Base-by-base conservation (phyloP, 148 eudicot genomes). In the Fagopyrum homotropicum region DNA sequence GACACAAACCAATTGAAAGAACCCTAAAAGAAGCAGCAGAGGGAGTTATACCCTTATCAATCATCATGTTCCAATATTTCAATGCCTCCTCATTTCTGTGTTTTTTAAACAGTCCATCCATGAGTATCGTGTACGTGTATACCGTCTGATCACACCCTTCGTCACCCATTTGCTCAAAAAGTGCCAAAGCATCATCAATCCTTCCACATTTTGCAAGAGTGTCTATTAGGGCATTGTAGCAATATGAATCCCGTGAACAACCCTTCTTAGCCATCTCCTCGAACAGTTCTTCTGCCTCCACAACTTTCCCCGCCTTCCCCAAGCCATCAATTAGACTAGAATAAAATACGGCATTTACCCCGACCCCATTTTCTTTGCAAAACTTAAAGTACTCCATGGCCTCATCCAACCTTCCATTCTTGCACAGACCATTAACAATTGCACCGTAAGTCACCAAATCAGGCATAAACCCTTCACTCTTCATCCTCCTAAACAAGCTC, bases 131-230 rank as follows among this genome's bases (percentile, higher is more conserved):
- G 82, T 88, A 94, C n/a, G 98, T 86, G 77, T 90, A 94, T 26
- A 94, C 97, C 12, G 98, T 94, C 73, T 88, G 97, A 80, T 86
- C 90, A 81, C 98, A 94, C 5, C 91, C 98, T 82, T 95, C 98
- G 43, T 73, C 78, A 73, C 87, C 92, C 98, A 95, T 95, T 80
- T 85, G 87, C 72, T 80, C 57, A 74, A 85, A 92, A 26, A 88
- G 84, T 7, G 52, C 75, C 70, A 94, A 75, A 22, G 97, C 97
- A 80, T 91, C 91, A 51, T 90, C 91, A 15, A 88, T 80, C 85
- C 80, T 86, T 52, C 88, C 88, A 70, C 61, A 75, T 78, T 91
- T 94, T 14, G 83, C 82, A 48, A 87, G 78, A 15, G 93, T 89
- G 79, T 92, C 96, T 29, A 95, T 92, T 80, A 95, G 83, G 17